These are phyloP conservation scores for Naganishia kalamii DNA, from an alignment of 768 basidiomycete species.

Conservation along the genomic window DNA sequence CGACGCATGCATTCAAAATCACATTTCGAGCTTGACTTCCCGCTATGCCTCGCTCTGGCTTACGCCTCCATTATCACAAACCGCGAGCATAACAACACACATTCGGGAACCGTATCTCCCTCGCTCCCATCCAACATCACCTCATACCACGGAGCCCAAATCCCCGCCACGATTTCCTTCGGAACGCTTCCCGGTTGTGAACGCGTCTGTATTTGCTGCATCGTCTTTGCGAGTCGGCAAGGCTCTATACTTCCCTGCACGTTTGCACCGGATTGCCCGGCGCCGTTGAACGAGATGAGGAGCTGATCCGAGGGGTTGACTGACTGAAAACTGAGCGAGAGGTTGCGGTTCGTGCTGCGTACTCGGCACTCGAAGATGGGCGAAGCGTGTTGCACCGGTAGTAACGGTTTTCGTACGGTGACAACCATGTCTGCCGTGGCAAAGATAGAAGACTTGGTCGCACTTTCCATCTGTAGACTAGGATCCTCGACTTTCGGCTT, in stretches of 20 bases:
- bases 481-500: not conserved
- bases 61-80: slow-evolving; percentile 5
- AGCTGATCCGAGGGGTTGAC: not conserved
- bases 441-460: not conserved
- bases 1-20: too few species aligned
- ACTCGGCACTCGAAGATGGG: slow-evolving; percentile 6
- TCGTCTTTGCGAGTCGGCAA: not conserved
- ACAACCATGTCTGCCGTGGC: slow-evolving; percentile 5
- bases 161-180: not conserved
- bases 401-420: not conserved
- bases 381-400: slow-evolving; percentile 11
- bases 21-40: too few species aligned
- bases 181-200: not conserved
- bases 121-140: not conserved
- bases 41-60: too few species aligned
- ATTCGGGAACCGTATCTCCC: not conserved
- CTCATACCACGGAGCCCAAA: slow-evolving; percentile 11
- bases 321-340: not conserved
- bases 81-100: slow-evolving; percentile 10
- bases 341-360: not conserved
- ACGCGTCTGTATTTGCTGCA: not conserved
- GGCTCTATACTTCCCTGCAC: slow-evolving; percentile 1
- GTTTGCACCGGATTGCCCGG: not conserved
- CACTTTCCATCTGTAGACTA: not conserved
- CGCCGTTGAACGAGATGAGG: not conserved